phyloP scores from a whole-genome alignment of 2,329 filamentous ascomycete species.

The Falciphora oryzae region DNA sequence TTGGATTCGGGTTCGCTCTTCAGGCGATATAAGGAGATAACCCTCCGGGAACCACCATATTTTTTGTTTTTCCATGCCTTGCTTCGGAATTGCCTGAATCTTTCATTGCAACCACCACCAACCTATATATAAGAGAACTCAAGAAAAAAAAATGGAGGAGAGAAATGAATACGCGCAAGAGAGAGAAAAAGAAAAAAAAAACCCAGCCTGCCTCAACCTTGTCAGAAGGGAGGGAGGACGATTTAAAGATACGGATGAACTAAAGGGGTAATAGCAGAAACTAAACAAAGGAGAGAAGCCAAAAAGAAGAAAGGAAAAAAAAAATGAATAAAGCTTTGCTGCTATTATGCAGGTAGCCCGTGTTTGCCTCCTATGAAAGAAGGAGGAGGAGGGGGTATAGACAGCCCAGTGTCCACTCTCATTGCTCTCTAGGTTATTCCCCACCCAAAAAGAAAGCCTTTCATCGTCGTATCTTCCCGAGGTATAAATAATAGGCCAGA shows the following conservation, averaged over 20 bases:
- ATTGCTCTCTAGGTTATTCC: conserved; percentile 1
- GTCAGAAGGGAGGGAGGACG: neutral
- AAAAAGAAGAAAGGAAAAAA: conserved; percentile 1
- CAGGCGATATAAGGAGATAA: too few relatives aligned
- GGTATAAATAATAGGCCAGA: neutral
- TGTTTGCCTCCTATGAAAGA: neutral
- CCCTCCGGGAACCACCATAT: neutral
- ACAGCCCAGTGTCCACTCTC: conserved; percentile 1
- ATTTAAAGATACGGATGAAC: conserved; percentile 7
- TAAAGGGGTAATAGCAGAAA: neutral
- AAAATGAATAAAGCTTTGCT: too few relatives aligned
- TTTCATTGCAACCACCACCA: neutral
- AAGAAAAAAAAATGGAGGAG: neutral
- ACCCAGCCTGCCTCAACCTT: neutral
- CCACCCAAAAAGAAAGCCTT: neutral
- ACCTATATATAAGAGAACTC: neutral
- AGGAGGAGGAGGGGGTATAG: neutral
- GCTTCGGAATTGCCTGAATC: neutral
- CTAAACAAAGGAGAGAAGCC: conserved; percentile 6
- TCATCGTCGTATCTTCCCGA: neutral
- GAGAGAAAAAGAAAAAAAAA: conserved; percentile 1
- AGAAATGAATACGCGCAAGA: too few relatives aligned
- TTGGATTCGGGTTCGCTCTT: too few relatives aligned
- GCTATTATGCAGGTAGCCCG: too few relatives aligned
- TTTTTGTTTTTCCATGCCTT: neutral